Percentiles rank a stretch among this genome's conserved stretches.
Conservation (phyloP, 2,329 filamentous ascomycete species). For the Aureobasidium musti region DNA sequence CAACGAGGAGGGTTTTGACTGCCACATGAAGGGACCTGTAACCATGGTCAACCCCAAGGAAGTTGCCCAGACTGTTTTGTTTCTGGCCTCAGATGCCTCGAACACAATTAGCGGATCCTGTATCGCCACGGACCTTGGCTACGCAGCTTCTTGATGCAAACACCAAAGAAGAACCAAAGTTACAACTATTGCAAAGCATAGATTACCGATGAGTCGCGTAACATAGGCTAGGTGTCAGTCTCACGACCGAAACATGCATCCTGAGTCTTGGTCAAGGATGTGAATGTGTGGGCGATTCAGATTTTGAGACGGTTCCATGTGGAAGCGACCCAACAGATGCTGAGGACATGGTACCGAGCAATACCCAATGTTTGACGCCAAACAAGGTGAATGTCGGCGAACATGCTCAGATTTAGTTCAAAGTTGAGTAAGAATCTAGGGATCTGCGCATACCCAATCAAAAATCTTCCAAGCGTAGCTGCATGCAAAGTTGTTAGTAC, state of each 20-base stretch:
- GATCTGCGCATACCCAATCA: neutral
- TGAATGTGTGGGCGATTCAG: neutral
- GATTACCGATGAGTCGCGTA: neutral
- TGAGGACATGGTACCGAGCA: neutral
- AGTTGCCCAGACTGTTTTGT: slow-evolving; percentile 41
- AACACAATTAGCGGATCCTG: slow-evolving; percentile 41
- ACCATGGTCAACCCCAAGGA: slow-evolving; percentile 36
- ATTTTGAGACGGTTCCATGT: neutral
- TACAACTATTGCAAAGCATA: neutral
- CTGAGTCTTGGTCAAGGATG: neutral
- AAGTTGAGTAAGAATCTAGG: neutral
- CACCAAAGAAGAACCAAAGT: neutral
- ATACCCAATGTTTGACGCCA: neutral
- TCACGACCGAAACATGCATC: neutral
- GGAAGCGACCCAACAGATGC: neutral
- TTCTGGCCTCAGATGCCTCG: slow-evolving; percentile 40
- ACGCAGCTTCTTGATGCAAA: neutral
- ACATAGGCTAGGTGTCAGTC: neutral
- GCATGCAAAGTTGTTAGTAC: neutral
- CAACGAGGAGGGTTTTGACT: slow-evolving; percentile 40
- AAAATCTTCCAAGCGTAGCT: neutral
- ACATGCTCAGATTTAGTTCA: neutral
- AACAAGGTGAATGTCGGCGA: neutral
- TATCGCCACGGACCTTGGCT: slow-evolving; percentile 29
- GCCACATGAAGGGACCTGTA: slow-evolving; percentile 32